Conservation (phyloP, 352 stramenopile genomes). For the Phytophthora macrochlamydospora region DNA sequence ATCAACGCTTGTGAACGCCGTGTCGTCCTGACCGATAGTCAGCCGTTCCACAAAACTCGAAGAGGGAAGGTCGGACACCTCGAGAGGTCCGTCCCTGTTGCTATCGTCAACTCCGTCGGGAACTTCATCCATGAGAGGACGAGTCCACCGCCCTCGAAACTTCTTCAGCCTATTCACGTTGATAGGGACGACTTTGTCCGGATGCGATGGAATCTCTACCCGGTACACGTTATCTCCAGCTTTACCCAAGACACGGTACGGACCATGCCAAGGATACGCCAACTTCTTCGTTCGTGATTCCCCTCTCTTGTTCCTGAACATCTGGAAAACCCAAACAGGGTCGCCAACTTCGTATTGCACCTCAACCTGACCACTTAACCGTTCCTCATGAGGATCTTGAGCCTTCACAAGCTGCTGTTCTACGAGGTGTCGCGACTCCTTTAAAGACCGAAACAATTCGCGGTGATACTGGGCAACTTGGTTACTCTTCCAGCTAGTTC, state of each 20-base stretch:
- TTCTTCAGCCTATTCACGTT: constrained; percentile 5
- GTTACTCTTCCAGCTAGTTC: background rate
- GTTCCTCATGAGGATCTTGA: background rate
- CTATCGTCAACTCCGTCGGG: background rate
- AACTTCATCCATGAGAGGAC: constrained; percentile 1
- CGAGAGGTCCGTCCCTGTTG: no score
- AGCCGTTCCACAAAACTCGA: no score
- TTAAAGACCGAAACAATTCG: background rate
- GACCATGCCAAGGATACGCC: constrained; percentile 1
- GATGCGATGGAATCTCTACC: constrained; percentile 1
- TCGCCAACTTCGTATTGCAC: constrained; percentile 1
- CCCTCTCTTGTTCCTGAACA: background rate
- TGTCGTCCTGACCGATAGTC: no score
- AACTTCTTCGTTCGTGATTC: background rate
- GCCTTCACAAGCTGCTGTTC: background rate
- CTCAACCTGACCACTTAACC: background rate
- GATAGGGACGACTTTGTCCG: constrained; percentile 2
- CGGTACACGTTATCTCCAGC: constrained; percentile 3
- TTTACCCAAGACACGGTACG: background rate
- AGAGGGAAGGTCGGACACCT: no score
- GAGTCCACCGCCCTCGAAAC: background rate
- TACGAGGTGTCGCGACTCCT: background rate
- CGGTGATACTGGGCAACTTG: background rate
- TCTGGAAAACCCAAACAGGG: constrained; percentile 5
- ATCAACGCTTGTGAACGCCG: no score